These are phyloP conservation scores for Curvularia verruculosa DNA, from an alignment of 2,329 filamentous ascomycete genomes.

Conservation along the genomic window DNA sequence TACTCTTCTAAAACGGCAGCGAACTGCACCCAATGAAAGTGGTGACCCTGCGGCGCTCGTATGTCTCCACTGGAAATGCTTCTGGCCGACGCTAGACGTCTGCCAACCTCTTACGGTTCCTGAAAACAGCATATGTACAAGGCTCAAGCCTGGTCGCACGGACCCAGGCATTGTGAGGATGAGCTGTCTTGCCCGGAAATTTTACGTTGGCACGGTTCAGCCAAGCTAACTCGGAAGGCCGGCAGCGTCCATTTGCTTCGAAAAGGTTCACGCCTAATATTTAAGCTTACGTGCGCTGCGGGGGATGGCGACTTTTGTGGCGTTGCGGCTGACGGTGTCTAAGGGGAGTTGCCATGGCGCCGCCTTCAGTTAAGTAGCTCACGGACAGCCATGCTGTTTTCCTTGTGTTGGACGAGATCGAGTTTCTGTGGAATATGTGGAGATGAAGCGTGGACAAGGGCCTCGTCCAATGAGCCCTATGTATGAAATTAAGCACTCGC, in stretches of 20 bases:
- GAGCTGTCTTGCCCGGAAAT: conserved; percentile 1
- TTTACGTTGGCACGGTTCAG: conserved; percentile 10
- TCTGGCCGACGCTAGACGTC: conserved; percentile 22
- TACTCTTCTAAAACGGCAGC: conserved; percentile 13
- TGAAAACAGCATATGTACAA: conserved; percentile 6
- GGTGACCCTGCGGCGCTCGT: conserved; percentile 9
- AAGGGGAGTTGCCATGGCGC: not conserved
- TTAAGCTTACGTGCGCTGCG: not conserved
- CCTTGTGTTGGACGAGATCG: not conserved
- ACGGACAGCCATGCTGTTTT: not conserved
- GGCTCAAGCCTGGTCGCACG: conserved; percentile 21
- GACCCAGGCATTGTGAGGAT: conserved; percentile 6
- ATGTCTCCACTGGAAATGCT: conserved; percentile 11
- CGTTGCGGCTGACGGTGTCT: not conserved
- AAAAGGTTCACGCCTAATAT: not conserved
- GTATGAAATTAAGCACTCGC: conserved; percentile 28
- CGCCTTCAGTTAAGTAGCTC: not conserved
- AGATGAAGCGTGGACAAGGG: conserved; percentile 4
- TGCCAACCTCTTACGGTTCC: conserved; percentile 1
- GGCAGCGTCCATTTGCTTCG: not conserved
- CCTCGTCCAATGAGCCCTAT: conserved; percentile 12
- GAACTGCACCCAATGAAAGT: conserved; percentile 21
- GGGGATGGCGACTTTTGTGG: not conserved
- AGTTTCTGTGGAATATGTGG: conserved; percentile 1
- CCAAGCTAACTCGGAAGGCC: conserved; percentile 10